A percentile compares a stretch with the other conserved stretches of the same genome.
Evolutionary conservation across 2,329 filamentous ascomycete species (phyloP).

Genomic region (Leptoxyphium fumago): DNA sequence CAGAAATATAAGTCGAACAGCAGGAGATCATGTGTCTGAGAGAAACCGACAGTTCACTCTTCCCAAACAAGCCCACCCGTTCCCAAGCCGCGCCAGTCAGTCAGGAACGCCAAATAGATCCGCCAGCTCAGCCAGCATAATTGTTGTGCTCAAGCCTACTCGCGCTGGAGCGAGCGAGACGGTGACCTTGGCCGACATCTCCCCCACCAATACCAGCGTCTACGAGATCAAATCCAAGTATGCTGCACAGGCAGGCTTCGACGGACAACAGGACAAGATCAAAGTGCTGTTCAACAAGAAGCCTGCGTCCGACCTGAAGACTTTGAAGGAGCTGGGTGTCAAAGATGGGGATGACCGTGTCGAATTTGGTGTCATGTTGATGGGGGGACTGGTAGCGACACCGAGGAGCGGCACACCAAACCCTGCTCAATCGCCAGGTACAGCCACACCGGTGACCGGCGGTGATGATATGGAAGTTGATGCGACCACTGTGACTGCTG

Average conservation of each 20-base stretch:
- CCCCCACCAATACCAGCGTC: slow-evolving; percentile 52
- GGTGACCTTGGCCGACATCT: slow-evolving; percentile 46
- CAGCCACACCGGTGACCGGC: slow-evolving; percentile 9
- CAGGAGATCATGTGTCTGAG: neutral
- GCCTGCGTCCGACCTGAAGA: slow-evolving; percentile 63
- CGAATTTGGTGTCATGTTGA: slow-evolving; percentile 78
- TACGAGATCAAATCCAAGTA: slow-evolving; percentile 65
- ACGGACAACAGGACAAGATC: slow-evolving; percentile 52
- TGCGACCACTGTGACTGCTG: slow-evolving; percentile 11
- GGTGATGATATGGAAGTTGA: slow-evolving; percentile 20
- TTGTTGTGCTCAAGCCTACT: slow-evolving; percentile 56
- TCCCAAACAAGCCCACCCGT: slow-evolving; percentile 42
- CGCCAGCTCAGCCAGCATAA: slow-evolving; percentile 20
- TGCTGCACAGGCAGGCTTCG: slow-evolving; percentile 45
- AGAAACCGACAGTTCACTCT: slow-evolving; percentile 47
- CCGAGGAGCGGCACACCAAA: slow-evolving; percentile 25
- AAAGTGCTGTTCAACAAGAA: slow-evolving; percentile 81
- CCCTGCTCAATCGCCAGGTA: slow-evolving; percentile 11
- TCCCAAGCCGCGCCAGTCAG: slow-evolving; percentile 32
- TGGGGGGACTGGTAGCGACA: slow-evolving; percentile 42
- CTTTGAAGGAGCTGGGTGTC: slow-evolving; percentile 55
- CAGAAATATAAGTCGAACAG: slow-evolving; percentile 15
- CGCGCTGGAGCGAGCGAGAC: slow-evolving; percentile 56
- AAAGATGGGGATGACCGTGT: slow-evolving; percentile 33
- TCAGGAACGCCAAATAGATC: slow-evolving; percentile 29